phyloP scores from a whole-genome alignment of 371 early-diverging fungal species.

The Rhizopus microsporus region DNA sequence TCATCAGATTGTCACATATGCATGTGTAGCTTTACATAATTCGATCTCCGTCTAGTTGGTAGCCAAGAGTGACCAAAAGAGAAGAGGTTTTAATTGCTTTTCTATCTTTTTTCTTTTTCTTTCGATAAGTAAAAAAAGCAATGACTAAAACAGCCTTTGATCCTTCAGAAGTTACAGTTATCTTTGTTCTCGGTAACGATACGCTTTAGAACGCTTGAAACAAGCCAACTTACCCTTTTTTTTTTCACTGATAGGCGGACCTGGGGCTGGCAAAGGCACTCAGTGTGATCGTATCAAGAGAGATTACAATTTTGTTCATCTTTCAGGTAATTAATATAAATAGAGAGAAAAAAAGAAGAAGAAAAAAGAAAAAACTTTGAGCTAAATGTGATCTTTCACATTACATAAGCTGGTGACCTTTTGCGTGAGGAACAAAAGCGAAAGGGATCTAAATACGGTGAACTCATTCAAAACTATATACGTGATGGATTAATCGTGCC shows the following conservation, averaged over 20 bases:
- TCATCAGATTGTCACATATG: too few relatives aligned
- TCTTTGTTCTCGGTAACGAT: slow-evolving; percentile 72
- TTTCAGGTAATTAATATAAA: slow-evolving; percentile 69
- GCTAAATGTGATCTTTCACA: too few relatives aligned
- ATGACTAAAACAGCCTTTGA: slow-evolving; percentile 34
- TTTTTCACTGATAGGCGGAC: slow-evolving; percentile 60
- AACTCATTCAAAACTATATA: slow-evolving; percentile 87
- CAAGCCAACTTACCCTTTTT: not conserved
- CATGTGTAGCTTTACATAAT: too few relatives aligned
- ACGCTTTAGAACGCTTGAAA: not conserved
- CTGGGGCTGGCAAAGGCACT: slow-evolving; percentile 94
- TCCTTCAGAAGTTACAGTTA: slow-evolving; percentile 59
- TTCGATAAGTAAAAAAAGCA: not conserved
- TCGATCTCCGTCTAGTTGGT: too few relatives aligned
- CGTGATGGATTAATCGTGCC: slow-evolving; percentile 96
- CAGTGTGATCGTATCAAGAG: slow-evolving; percentile 85
- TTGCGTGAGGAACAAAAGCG: slow-evolving; percentile 90
- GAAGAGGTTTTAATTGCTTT: not conserved
- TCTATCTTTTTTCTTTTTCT: slow-evolving; percentile 9
- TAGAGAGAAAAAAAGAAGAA: not conserved
- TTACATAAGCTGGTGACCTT: slow-evolving; percentile 85
- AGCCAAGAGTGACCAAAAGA: too few relatives aligned
- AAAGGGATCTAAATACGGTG: slow-evolving; percentile 83
- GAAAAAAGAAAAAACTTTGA: not conserved
- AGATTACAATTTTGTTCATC: slow-evolving; percentile 92